Conservation (phyloP, 495 filamentous ascomycete species). For the Aspergillus conjunctus region DNA sequence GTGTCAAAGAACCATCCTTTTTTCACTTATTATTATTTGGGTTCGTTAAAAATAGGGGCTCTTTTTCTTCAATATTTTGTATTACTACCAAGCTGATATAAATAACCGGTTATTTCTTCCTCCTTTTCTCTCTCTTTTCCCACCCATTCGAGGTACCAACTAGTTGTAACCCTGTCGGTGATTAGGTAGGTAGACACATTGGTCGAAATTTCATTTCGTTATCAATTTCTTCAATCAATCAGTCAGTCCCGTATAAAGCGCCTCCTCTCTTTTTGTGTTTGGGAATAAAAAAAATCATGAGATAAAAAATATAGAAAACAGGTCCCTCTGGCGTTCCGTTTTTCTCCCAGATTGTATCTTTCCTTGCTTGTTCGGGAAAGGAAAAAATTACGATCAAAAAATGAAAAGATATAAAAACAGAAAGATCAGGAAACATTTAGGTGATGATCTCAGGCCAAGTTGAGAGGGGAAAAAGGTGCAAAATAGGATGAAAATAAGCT, state of each 20-base stretch:
- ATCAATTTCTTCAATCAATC: constrained; percentile 1
- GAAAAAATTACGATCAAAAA: constrained; percentile 1
- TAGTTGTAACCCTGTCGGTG: neutral
- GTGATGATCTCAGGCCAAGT: neutral
- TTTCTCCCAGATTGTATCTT: neutral
- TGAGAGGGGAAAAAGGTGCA: constrained; percentile 1
- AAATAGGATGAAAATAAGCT: constrained; percentile 3
- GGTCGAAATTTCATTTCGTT: neutral
- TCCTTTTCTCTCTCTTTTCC: neutral
- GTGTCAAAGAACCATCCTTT: neutral
- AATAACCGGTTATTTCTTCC: neutral
- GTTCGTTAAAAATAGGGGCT: neutral
- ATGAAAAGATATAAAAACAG: neutral
- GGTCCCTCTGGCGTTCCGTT: neutral
- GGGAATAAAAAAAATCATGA: neutral
- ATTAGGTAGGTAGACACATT: neutral
- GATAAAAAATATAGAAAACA: neutral
- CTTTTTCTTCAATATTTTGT: constrained; percentile 8
- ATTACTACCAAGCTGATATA: constrained; percentile 16
- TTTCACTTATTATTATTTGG: neutral
- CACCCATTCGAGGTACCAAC: too few species aligned
- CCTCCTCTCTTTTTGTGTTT: neutral
- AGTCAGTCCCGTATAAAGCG: constrained; percentile 2
- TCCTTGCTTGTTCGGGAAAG: neutral
- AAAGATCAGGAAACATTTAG: neutral